Evolutionary conservation across 345 rosid species (phyloP).

Genomic region (Luvunga scandens): DNA sequence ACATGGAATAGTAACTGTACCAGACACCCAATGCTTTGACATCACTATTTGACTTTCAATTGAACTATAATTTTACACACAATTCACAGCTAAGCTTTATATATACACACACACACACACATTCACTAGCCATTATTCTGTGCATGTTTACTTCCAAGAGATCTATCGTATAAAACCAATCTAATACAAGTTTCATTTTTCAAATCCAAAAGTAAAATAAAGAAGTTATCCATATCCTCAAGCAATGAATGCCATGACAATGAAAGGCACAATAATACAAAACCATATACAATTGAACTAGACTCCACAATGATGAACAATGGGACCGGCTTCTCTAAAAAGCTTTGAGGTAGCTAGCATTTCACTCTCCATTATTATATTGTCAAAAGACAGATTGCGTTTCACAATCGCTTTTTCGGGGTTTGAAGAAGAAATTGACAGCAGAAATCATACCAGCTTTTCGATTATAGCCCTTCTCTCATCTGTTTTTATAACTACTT

Average conservation of each 20-base stretch:
- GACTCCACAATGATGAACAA: conserved; percentile 25
- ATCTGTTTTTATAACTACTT: not conserved
- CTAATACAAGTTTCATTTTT: not conserved
- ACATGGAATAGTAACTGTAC: conserved; percentile 70
- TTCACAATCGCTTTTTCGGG: conserved; percentile 36
- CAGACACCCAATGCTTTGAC: not conserved
- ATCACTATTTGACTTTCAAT: not conserved
- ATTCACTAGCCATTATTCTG: not conserved
- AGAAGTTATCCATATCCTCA: conserved; percentile 4
- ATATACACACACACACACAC: not conserved
- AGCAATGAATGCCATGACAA: conserved; percentile 29
- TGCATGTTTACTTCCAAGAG: not conserved
- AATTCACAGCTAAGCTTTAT: not conserved
- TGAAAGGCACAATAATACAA: conserved; percentile 24
- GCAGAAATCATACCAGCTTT: not conserved
- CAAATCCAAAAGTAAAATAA: not conserved
- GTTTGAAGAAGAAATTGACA: not conserved
- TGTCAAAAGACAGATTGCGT: conserved; percentile 43
- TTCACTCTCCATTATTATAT: conserved; percentile 28
- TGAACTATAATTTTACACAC: not conserved
- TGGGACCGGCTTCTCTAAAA: conserved; percentile 32
- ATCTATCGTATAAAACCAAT: not conserved
- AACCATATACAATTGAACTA: conserved; percentile 16
- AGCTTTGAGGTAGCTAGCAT: conserved; percentile 11
- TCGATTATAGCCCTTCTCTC: not conserved